Evolutionary conservation across 2,329 filamentous ascomycete species (phyloP).

Genomic region (Xylariaceae sp.): DNA sequence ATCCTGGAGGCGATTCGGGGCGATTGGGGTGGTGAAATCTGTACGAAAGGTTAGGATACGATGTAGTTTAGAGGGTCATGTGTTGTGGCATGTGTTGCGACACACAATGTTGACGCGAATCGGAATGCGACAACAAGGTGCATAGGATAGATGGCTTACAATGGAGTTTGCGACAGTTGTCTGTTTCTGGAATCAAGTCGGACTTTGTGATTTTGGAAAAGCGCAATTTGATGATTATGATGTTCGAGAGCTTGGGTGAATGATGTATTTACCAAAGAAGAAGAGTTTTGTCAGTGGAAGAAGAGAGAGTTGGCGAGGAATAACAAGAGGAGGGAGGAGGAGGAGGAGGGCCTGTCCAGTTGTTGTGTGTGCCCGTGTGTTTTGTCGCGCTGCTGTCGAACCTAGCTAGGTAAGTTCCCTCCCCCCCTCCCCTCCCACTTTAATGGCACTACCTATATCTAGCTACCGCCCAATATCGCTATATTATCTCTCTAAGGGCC

Average conservation of each 20-base stretch:
- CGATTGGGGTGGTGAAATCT: conserved; percentile 28
- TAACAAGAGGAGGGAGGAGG: conserved; percentile 18
- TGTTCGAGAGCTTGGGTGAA: conserved; percentile 6
- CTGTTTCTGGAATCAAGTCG: conserved; percentile 7
- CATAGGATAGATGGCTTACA: conserved; percentile 20
- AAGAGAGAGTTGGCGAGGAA: conserved; percentile 11
- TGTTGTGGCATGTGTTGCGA: conserved; percentile 31
- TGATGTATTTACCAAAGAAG: conserved; percentile 7
- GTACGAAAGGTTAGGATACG: conserved; percentile 34
- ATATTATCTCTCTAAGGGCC: conserved; percentile 17
- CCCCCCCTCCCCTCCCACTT: background rate
- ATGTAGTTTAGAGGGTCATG: conserved; percentile 25
- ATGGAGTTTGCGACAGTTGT: conserved; percentile 17
- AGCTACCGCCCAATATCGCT: no score
- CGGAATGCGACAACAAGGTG: conserved; percentile 41
- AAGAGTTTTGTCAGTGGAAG: conserved; percentile 9
- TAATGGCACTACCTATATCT: conserved; percentile 3
- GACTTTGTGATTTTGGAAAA: background rate
- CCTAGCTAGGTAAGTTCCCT: background rate
- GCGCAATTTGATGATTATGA: conserved; percentile 19
- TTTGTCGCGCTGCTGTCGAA: background rate
- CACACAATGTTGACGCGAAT: conserved; percentile 32
- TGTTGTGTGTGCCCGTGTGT: background rate
- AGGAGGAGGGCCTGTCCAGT: conserved; percentile 19
- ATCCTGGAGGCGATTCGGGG: conserved; percentile 40